Evolutionary conservation across 257 asterid genomes (phyloP), one percentile per base, ranked within the genome.

Genomic region (Nicotiana benthamiana): DNA sequence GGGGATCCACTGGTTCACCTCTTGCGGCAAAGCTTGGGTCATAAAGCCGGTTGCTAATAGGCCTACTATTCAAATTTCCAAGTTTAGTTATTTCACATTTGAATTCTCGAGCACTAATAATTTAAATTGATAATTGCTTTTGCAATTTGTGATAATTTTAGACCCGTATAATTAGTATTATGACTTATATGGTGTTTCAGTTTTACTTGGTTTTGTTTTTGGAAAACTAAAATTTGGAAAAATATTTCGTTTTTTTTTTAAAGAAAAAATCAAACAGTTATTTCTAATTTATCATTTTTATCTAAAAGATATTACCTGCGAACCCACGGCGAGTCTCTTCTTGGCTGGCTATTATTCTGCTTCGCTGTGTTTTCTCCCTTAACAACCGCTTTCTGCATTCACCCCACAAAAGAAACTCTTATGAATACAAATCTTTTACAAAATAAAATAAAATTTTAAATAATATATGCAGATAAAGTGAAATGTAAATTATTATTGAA

Each of bases 1-100:
- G 12, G 18, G 82, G 82, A 63, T 79, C 82, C 54, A 63, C 52
- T 26, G 76, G 82, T n/a, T 40, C 9, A 27, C 76, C 75, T 40
- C 22, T 9, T 4, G 12, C 10, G 0, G 76, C 32, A 63, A 26
- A 27, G 11, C 10, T 54, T 15, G 52, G 52, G 46, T 79, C 34
- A 52, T 63, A 79, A 12, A 79, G 17, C 1, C 52, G 3, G 0
- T 40, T 40, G 46, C 3, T 40, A 40, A 40, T 40, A 16, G 48
- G 48, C 24, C 74, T 64, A 30, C 3, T 0, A 3, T 65, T 65
- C 75, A 65, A 30, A 26, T 20, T 13, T n/a, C 6, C 64, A 59
- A 20, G 1, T 2, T 20, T 59, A 9, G 20, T 22, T 59, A 59
- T 20, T 59, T 59, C 24, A 20, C 10, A 20, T 20, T 59, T 20